Evolutionary conservation across 1,284 basidiomycete species (phyloP), one percentile per base, ranked within the genome.

Genomic region (Erythrobasidium hasegawianum): DNA sequence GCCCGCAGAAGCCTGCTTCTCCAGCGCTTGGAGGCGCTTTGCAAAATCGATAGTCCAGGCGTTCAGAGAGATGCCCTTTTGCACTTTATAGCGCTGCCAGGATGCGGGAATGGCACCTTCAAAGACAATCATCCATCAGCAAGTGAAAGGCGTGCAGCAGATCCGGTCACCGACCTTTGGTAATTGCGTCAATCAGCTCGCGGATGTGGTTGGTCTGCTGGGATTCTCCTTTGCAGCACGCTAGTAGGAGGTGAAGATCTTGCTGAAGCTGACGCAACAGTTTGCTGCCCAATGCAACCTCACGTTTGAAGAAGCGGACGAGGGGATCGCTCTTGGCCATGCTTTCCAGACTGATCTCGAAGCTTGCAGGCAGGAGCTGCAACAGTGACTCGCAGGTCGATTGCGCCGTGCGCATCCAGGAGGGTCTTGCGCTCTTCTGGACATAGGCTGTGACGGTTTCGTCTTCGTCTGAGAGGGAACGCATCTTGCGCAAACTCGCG

Each of bases 181-280:
- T 93, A 67, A 96, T 79, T 47, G 87, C 84, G 71, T 88, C 89
- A 84, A 95, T 87, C 40, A 96, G 81, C 2, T 84, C 86, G 43
- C 93, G 87, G 27, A 95, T 80, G 75, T 95, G 90, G 76, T 96
- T 97, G 1, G 93, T 96, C 78, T 95, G 94, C 81, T 95, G 96
- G 65, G 91, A 79, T 70, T 84, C 84, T 9, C 92, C 93, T 70
- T 86, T 83, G 78, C 90, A 94, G 50, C 95, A 90, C 73, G 86
- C 85, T 70, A 87, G 83, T 33, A 96, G 85, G 71, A 91, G 87
- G 13, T 80, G 78, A 24, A 97, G 83, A 75, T 96, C 94, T 74
- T 81, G 85, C 67, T 86, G 83, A 67, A 97, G 87, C 69, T 87
- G 85, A 13, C 80, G 79, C 14, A 96, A 81, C 7, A 97, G 82